phyloP scores from a whole-genome alignment of 352 stramenopile genomes.

The Aphanomyces stellatus region DNA sequence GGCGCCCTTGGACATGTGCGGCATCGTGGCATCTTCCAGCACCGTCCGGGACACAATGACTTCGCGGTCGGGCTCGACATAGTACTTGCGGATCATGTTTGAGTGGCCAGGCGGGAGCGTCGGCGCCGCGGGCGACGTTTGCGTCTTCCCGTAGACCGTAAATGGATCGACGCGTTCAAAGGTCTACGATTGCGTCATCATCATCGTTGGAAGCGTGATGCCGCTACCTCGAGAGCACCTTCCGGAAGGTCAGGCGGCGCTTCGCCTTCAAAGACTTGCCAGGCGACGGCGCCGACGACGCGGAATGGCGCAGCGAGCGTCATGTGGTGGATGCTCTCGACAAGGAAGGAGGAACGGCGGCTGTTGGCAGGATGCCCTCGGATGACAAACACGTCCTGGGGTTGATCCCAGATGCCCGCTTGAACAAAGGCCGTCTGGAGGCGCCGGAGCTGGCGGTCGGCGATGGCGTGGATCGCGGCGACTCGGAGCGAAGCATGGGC shows the following conservation, averaged over 20 bases:
- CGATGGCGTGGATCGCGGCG: background rate
- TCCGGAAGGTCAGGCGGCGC: background rate
- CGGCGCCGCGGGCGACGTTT: background rate
- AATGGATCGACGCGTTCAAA: background rate
- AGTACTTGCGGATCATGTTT: slow-evolving; percentile 1
- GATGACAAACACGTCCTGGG: background rate
- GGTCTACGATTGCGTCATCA: background rate
- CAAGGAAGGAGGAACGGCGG: background rate
- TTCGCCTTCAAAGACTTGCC: background rate
- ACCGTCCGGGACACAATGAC: background rate
- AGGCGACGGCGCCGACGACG: background rate
- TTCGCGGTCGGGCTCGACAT: background rate
- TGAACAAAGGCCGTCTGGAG: background rate
- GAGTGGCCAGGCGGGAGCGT: background rate
- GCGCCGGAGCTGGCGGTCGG: background rate
- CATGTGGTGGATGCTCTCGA: background rate
- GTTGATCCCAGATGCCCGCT: background rate
- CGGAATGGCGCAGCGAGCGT: background rate
- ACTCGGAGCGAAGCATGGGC: background rate
- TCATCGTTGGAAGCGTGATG: background rate
- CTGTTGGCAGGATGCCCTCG: background rate
- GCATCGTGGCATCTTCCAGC: background rate
- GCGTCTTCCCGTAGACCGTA: background rate
- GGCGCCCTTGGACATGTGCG: background rate
- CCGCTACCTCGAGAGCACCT: background rate